A percentile compares a stretch with the other conserved stretches of the same genome.
phyloP scores from a whole-genome alignment of 768 basidiomycete genomes.

The Phlebiopsis flavidoalba region DNA sequence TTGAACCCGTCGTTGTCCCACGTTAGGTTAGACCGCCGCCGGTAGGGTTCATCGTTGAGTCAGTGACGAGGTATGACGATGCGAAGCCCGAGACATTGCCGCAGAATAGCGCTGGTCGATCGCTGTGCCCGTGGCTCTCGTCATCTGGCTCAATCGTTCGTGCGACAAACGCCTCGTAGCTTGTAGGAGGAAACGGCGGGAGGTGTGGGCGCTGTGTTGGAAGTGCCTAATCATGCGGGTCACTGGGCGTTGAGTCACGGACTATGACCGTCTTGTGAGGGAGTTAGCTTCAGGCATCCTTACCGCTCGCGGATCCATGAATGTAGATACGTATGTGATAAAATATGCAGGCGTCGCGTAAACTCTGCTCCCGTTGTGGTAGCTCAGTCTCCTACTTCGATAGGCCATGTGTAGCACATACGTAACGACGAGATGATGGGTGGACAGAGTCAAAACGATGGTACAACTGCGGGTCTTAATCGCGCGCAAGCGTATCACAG shows the following conservation, averaged over 20 bases:
- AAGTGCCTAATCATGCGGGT: background rate
- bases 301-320: background rate
- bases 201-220: background rate
- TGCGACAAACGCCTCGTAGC: slow-evolving; percentile 59
- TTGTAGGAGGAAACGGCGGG: slow-evolving; percentile 29
- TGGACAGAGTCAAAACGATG: too few species aligned
- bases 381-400: too few species aligned
- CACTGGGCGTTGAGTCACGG: background rate
- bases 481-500: too few species aligned
- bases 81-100: slow-evolving; percentile 64
- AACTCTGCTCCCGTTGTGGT: too few species aligned
- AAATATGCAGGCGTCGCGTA: background rate
- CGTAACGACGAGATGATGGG: too few species aligned
- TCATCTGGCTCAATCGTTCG: slow-evolving; percentile 48
- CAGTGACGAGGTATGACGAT: slow-evolving; percentile 75
- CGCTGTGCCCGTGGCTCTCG: slow-evolving; percentile 31
- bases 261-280: slow-evolving; percentile 17
- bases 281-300: background rate
- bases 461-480: too few species aligned
- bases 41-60: slow-evolving; percentile 58
- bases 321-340: background rate
- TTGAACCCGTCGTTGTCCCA: slow-evolving; percentile 70
- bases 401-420: too few species aligned
- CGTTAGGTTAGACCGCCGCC: slow-evolving; percentile 45
- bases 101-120: slow-evolving; percentile 61